Conservation (phyloP, 2,329 filamentous ascomycete genomes). For the Fusarium continuum region DNA sequence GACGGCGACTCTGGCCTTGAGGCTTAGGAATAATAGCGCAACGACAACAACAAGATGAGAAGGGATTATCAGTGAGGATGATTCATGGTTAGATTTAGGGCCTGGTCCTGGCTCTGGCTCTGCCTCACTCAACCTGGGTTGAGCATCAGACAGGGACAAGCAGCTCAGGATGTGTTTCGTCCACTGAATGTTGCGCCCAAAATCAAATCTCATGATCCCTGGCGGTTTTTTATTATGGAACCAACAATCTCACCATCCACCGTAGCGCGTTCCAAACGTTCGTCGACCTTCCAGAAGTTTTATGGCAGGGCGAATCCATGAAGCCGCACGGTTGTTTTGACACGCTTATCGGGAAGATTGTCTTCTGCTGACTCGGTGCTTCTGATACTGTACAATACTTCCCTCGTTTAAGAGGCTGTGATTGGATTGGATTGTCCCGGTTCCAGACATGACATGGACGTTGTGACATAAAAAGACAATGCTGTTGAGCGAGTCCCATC, state of each 20-base stretch:
- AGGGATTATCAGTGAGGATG: constrained; percentile 16
- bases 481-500: constrained; percentile 21
- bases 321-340: constrained; percentile 40
- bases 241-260: constrained; percentile 39
- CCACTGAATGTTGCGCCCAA: constrained; percentile 43
- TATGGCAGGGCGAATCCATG: constrained; percentile 39
- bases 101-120: constrained; percentile 29
- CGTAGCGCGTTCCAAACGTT: constrained; percentile 44
- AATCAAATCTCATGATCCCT: constrained; percentile 31
- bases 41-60: constrained; percentile 3
- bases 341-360: constrained; percentile 12
- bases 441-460: constrained; percentile 19
- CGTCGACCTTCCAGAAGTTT: constrained; percentile 44
- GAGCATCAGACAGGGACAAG: constrained; percentile 24
- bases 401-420: constrained; percentile 10
- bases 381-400: constrained; percentile 3
- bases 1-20: not conserved
- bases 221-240: constrained; percentile 41
- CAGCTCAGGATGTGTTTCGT: constrained; percentile 22
- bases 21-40: not conserved
- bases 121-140: constrained; percentile 28
- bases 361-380: constrained; percentile 27
- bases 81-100: constrained; percentile 29
- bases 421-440: constrained; percentile 30
- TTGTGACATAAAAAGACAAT: constrained; percentile 33